These are phyloP conservation scores for Starmerella apis DNA, from an alignment of 805 yeast species.

Conservation along the genomic window DNA sequence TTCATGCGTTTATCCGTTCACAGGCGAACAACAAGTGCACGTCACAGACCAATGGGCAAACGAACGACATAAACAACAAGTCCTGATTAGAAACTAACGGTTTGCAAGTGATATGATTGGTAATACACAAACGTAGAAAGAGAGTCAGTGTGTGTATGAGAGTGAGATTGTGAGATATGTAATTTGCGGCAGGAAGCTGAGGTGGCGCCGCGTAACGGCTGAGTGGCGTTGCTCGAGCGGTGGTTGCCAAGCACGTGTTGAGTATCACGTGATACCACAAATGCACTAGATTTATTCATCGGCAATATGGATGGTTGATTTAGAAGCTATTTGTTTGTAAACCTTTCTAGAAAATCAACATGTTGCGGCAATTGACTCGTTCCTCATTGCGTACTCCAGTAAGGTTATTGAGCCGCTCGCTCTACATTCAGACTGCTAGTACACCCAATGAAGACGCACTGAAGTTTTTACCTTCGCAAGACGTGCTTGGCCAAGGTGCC, in stretches of 20 bases:
- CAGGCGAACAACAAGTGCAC: too few species aligned
- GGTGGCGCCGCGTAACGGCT: background rate
- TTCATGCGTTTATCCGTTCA: too few species aligned
- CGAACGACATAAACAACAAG: too few species aligned
- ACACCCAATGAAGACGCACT: constrained; percentile 83
- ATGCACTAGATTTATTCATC: background rate
- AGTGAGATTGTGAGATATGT: background rate
- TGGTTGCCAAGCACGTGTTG: too few species aligned
- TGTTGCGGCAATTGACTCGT: constrained; percentile 7
- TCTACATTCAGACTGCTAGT: constrained; percentile 61
- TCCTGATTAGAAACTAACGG: too few species aligned
- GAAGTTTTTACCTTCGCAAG: constrained; percentile 68
- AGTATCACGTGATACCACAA: background rate
- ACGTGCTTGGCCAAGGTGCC: constrained; percentile 51
- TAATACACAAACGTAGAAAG: too few species aligned
- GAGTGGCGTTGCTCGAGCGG: too few species aligned
- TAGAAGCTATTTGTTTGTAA: background rate
- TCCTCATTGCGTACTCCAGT: background rate
- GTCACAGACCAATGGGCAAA: too few species aligned
- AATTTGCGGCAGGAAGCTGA: too few species aligned
- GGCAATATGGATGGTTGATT: background rate
- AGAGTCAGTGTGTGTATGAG: too few species aligned
- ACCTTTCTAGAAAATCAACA: background rate
- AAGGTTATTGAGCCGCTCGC: constrained; percentile 12
- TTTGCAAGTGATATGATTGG: too few species aligned